Conservation (phyloP, 2,329 filamentous ascomycete genomes). For the Cladophialophora chaetospira region DNA sequence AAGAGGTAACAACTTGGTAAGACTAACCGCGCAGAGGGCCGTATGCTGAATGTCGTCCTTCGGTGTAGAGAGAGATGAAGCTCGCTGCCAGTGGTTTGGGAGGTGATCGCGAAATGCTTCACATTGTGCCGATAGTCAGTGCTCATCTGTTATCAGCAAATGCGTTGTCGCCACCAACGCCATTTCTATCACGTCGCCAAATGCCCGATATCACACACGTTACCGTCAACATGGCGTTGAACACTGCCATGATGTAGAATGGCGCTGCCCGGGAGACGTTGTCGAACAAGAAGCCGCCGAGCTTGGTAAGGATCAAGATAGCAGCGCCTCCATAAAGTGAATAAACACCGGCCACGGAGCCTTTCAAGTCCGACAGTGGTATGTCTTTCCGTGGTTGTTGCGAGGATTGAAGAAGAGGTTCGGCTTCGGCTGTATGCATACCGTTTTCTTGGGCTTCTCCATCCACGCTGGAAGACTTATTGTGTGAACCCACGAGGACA, state of each 20-base stretch:
- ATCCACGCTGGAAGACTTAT: background rate
- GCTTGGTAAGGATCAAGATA: conserved; percentile 86
- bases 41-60: no score
- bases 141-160: background rate
- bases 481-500: conserved; percentile 57
- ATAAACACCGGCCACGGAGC: conserved; percentile 92
- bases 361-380: conserved; percentile 69
- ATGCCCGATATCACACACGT: conserved; percentile 23
- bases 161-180: background rate
- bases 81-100: no score
- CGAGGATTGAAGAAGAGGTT: conserved; percentile 13
- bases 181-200: background rate
- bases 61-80: no score
- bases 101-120: background rate
- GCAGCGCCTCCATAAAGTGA: conserved; percentile 86
- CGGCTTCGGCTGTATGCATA: background rate
- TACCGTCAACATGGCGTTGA: conserved; percentile 72
- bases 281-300: conserved; percentile 87
- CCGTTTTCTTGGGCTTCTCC: background rate
- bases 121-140: background rate
- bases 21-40: no score
- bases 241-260: conserved; percentile 91
- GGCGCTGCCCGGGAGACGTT: conserved; percentile 71
- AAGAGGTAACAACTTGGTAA: no score
- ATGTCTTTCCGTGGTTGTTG: conserved; percentile 20